Conservation (phyloP, 2,329 filamentous ascomycete species). For the Fusarium agapanthi region DNA sequence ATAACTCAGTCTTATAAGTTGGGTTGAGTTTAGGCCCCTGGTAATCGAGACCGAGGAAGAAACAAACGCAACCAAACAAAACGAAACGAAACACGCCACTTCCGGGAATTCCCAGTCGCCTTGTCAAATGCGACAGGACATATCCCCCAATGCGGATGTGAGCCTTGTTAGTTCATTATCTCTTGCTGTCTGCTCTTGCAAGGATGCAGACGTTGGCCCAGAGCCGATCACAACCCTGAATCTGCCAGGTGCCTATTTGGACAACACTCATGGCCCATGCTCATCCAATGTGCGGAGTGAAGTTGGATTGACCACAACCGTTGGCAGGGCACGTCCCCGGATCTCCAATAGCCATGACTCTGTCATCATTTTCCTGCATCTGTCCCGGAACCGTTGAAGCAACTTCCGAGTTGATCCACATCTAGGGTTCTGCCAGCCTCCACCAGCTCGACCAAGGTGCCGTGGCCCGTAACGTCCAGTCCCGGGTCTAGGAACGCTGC, state of each 20-base stretch:
- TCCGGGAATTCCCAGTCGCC: conserved; percentile 17
- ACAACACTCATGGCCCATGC: conserved; percentile 19
- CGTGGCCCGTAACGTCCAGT: conserved; percentile 51
- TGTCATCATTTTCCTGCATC: conserved; percentile 20
- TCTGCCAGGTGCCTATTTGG: conserved; percentile 8
- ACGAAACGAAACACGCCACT: conserved; percentile 38
- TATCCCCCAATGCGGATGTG: conserved; percentile 24
- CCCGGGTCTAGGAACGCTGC: conserved; percentile 50
- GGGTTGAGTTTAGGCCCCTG: conserved; percentile 15
- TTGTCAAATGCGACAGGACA: conserved; percentile 20
- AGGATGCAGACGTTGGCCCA: conserved; percentile 14
- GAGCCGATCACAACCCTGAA: conserved; percentile 22
- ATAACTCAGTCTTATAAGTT: conserved; percentile 38
- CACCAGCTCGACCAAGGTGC: conserved; percentile 55
- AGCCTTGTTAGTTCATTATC: not conserved
- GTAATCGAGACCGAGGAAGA: conserved; percentile 20
- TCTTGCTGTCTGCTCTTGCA: conserved; percentile 2
- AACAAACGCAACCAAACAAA: conserved; percentile 32
- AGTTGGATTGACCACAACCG: conserved; percentile 19
- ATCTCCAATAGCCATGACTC: conserved; percentile 17
- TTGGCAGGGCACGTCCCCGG: conserved; percentile 20
- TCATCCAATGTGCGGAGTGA: conserved; percentile 17
- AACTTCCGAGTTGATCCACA: conserved; percentile 46
- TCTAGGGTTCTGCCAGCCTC: conserved; percentile 47
- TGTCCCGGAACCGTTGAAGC: conserved; percentile 35